Percentiles rank a stretch among this genome's conserved stretches.
Evolutionary conservation across 371 early-diverging fungal genomes (phyloP).

Genomic region (Nematocida sp.): DNA sequence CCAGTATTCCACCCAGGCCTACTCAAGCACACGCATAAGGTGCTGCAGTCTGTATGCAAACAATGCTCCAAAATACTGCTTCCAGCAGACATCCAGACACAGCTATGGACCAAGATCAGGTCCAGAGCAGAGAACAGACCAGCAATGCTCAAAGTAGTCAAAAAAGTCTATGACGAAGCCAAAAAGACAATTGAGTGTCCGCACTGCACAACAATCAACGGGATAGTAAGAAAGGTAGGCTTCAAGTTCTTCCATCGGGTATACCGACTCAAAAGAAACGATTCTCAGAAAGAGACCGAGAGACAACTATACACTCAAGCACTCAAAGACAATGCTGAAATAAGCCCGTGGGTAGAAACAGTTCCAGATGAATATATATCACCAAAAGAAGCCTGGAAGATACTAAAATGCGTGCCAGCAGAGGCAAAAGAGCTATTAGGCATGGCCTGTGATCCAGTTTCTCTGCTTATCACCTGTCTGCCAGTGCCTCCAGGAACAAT

Average conservation of each 20-base stretch:
- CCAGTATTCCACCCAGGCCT: slow-evolving; percentile 97
- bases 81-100: slow-evolving; percentile 33
- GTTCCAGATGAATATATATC: slow-evolving; percentile 34
- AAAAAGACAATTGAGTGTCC: slow-evolving; percentile 79
- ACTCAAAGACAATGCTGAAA: slow-evolving; percentile 19
- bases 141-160: slow-evolving; percentile 66
- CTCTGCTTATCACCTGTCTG: slow-evolving; percentile 57
- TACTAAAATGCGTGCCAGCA: slow-evolving; percentile 62
- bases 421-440: slow-evolving; percentile 62
- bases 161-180: slow-evolving; percentile 71
- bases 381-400: neutral
- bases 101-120: slow-evolving; percentile 41
- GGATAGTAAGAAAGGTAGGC: slow-evolving; percentile 78
- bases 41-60: slow-evolving; percentile 93
- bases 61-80: slow-evolving; percentile 64
- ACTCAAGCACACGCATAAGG: slow-evolving; percentile 76
- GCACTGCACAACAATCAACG: slow-evolving; percentile 76
- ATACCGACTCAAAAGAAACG: slow-evolving; percentile 62
- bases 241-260: slow-evolving; percentile 88
- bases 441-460: slow-evolving; percentile 27
- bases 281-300: slow-evolving; percentile 27
- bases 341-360: slow-evolving; percentile 11
- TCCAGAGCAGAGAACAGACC: slow-evolving; percentile 24
- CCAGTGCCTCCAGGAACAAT: slow-evolving; percentile 93
- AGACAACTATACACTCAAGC: neutral